phyloP scores from a whole-genome alignment of 2,329 filamentous ascomycete genomes.

The Scleromitrula shiraiana region DNA sequence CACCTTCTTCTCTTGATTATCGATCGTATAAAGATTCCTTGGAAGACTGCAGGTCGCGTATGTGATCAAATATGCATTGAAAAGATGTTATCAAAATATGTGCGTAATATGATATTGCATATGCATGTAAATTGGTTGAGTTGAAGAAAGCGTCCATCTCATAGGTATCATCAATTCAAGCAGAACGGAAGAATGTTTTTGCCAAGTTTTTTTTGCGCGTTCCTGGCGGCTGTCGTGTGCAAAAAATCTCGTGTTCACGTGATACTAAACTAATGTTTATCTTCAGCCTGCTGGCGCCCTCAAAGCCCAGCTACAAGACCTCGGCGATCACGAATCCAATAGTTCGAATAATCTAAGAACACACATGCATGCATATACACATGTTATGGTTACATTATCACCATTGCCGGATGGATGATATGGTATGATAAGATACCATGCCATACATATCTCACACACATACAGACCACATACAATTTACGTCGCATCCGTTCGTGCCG shows the following conservation, averaged over 20 bases:
- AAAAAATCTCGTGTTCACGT: neutral
- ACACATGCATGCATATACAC: too few relatives aligned
- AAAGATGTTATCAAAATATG: too few relatives aligned
- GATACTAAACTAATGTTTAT: neutral
- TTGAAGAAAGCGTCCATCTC: neutral
- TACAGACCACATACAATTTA: neutral
- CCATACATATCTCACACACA: neutral
- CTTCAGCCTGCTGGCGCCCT: too few relatives aligned
- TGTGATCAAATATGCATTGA: neutral
- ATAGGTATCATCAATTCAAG: neutral
- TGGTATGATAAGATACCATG: neutral
- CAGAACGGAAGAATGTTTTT: conserved; percentile 1
- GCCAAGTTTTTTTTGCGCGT: neutral
- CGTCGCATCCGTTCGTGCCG: neutral
- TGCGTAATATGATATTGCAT: neutral
- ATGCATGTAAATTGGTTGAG: too few relatives aligned
- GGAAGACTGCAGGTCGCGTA: conserved; percentile 3
- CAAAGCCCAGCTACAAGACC: too few relatives aligned
- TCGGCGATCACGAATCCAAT: too few relatives aligned
- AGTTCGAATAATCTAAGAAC: too few relatives aligned
- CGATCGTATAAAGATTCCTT: too few relatives aligned
- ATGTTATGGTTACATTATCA: too few relatives aligned
- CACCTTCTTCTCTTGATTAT: too few relatives aligned
- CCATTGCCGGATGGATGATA: too few relatives aligned
- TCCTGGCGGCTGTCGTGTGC: neutral